phyloP scores from a whole-genome alignment of 148 eudicot genomes.

The Vaccinium corymbosum region DNA sequence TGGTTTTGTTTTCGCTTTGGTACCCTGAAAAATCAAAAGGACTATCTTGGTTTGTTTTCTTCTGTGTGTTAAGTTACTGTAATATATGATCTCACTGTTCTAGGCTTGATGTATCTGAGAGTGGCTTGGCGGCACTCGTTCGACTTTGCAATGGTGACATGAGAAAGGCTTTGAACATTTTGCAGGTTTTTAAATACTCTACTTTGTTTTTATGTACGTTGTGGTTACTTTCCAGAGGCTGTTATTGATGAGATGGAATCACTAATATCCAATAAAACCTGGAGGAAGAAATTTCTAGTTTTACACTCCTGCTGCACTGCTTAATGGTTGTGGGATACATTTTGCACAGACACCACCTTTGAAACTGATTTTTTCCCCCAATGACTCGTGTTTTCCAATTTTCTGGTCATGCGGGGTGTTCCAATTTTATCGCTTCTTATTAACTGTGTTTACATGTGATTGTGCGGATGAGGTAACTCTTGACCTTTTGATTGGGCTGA shows the following conservation, averaged over 20 bases:
- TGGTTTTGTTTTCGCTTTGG: background rate
- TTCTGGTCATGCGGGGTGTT: background rate
- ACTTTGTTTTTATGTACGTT: background rate
- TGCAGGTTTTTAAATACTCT: slow-evolving; percentile 53
- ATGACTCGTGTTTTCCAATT: background rate
- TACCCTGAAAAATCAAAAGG: background rate
- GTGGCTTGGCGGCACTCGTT: slow-evolving; percentile 80
- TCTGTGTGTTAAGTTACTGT: background rate
- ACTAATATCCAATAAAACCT: too few relatives aligned
- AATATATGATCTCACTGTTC: slow-evolving; percentile 7
- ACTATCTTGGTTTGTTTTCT: background rate
- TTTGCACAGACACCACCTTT: background rate
- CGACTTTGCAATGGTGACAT: slow-evolving; percentile 94
- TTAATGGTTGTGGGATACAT: background rate
- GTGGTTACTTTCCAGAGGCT: background rate
- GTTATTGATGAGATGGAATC: too few relatives aligned
- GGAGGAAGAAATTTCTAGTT: background rate
- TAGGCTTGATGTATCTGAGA: slow-evolving; percentile 85
- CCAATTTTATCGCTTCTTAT: background rate
- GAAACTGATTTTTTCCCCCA: background rate
- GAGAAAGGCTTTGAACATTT: slow-evolving; percentile 92
- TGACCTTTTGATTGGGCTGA: background rate
- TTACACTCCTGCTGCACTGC: background rate
- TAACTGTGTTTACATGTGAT: too few relatives aligned
- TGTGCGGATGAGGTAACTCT: too few relatives aligned